These are phyloP conservation scores for Tetracentron sinense DNA, from an alignment of 164 flowering plant genomes.

Conservation along the genomic window DNA sequence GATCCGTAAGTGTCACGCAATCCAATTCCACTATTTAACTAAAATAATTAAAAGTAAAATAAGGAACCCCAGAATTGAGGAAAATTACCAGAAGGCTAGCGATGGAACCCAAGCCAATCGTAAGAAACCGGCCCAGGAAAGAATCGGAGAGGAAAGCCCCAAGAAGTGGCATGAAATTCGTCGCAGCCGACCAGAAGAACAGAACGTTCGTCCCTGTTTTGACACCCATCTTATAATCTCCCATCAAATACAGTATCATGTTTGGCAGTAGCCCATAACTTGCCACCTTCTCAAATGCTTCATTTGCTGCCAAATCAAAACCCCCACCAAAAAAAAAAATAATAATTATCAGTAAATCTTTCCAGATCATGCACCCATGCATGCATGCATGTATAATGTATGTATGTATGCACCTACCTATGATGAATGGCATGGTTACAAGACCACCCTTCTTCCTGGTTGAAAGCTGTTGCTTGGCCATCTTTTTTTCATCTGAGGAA, in stretches of 20 bases:
- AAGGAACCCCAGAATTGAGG: no score
- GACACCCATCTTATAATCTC: slow-evolving; percentile 36
- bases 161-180: slow-evolving; percentile 51
- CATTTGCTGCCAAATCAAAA: slow-evolving; percentile 40
- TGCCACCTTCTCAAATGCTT: slow-evolving; percentile 67
- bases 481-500: slow-evolving; percentile 4
- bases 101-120: slow-evolving; percentile 57
- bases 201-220: slow-evolving; percentile 43
- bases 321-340: no score
- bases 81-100: slow-evolving; percentile 48
- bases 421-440: slow-evolving; percentile 45
- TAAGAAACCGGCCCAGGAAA: slow-evolving; percentile 57
- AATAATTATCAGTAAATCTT: no score
- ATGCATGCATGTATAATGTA: neutral
- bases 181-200: slow-evolving; percentile 53
- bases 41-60: no score
- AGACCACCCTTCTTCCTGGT: slow-evolving; percentile 27
- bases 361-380: no score
- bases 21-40: no score
- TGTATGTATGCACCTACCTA: slow-evolving; percentile 32
- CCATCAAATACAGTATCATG: slow-evolving; percentile 59
- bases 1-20: no score
- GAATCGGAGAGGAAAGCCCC: slow-evolving; percentile 76
- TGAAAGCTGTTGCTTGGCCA: neutral
- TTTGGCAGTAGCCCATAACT: slow-evolving; percentile 60